Evolutionary conservation across 2,329 filamentous ascomycete species (phyloP).

Genomic region (Trichoderma sp.): DNA sequence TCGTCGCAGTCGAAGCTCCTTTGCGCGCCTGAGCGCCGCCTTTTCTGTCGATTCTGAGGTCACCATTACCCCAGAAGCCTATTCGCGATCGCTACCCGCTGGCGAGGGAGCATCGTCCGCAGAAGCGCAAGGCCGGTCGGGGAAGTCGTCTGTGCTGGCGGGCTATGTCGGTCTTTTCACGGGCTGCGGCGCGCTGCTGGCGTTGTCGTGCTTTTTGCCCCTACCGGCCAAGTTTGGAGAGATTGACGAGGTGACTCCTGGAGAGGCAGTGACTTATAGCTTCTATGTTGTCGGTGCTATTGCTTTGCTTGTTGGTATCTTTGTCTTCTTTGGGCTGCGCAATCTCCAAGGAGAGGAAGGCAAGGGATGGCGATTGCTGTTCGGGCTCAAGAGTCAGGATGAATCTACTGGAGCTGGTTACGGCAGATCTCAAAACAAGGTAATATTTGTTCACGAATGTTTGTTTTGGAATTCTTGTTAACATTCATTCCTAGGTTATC

Average conservation of each 20-base stretch:
- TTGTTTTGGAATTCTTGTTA: not conserved
- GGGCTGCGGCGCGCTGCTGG: slow-evolving; percentile 86
- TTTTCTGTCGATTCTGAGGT: slow-evolving; percentile 73
- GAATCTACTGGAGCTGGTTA: slow-evolving; percentile 24
- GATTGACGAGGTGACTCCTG: slow-evolving; percentile 70
- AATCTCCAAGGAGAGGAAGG: slow-evolving; percentile 71
- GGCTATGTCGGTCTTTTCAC: slow-evolving; percentile 92
- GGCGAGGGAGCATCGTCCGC: slow-evolving; percentile 34
- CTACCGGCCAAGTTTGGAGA: slow-evolving; percentile 79
- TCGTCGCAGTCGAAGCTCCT: slow-evolving; percentile 37
- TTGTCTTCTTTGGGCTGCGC: slow-evolving; percentile 78
- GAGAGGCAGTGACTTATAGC: slow-evolving; percentile 75
- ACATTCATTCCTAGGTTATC: slow-evolving; percentile 42
- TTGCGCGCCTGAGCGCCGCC: slow-evolving; percentile 60
- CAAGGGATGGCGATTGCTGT: slow-evolving; percentile 69
- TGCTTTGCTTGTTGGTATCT: slow-evolving; percentile 70
- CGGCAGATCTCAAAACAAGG: slow-evolving; percentile 33
- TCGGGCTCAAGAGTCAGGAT: slow-evolving; percentile 45
- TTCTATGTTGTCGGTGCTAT: slow-evolving; percentile 85
- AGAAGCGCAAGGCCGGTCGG: slow-evolving; percentile 37
- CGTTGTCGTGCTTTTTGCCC: slow-evolving; percentile 80
- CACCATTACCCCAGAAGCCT: slow-evolving; percentile 73
- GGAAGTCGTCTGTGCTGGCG: slow-evolving; percentile 68
- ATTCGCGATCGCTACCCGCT: slow-evolving; percentile 45
- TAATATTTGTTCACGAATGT: slow-evolving; percentile 30